Conservation (phyloP, 176 grass and related monocot genomes). For the Aegilops sharonensis region DNA sequence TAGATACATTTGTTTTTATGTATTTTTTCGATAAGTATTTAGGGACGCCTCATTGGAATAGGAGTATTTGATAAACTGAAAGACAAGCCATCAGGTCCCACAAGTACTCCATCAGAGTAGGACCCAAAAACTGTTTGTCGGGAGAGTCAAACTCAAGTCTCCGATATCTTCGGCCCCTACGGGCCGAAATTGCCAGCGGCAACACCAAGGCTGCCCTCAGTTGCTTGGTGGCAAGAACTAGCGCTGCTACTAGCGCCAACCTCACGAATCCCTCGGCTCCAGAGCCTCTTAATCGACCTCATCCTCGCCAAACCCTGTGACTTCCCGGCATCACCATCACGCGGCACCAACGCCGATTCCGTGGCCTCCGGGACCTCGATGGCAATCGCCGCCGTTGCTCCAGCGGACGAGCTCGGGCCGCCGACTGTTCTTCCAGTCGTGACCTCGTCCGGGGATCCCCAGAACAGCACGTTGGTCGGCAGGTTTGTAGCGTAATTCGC, state of each 20-base stretch:
- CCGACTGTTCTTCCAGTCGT: background rate
- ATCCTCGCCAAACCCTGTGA: conserved; percentile 14
- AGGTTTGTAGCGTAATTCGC: conserved; percentile 47
- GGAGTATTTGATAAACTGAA: no score
- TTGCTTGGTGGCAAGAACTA: conserved; percentile 32
- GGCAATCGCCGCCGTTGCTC: conserved; percentile 23
- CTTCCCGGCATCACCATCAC: background rate
- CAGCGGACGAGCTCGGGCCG: conserved; percentile 13
- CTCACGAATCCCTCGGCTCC: conserved; percentile 32
- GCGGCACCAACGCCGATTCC: conserved; percentile 23
- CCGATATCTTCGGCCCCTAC: background rate
- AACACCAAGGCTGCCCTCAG: background rate
- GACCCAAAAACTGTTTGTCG: no score
- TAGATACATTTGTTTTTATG: no score
- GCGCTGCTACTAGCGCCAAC: conserved; percentile 34
- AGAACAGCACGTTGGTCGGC: conserved; percentile 64
- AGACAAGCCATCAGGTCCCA: no score
- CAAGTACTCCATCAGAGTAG: no score
- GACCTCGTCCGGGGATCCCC: conserved; percentile 33
- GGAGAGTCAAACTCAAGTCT: no score
- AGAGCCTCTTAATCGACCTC: conserved; percentile 31
- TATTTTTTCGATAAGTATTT: no score
- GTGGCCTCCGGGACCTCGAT: conserved; percentile 56
- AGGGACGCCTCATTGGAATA: no score
- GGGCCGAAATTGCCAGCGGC: conserved; percentile 19